Evolutionary conservation across 257 asterid genomes (phyloP).

Genomic region (Solanum paucissectum): DNA sequence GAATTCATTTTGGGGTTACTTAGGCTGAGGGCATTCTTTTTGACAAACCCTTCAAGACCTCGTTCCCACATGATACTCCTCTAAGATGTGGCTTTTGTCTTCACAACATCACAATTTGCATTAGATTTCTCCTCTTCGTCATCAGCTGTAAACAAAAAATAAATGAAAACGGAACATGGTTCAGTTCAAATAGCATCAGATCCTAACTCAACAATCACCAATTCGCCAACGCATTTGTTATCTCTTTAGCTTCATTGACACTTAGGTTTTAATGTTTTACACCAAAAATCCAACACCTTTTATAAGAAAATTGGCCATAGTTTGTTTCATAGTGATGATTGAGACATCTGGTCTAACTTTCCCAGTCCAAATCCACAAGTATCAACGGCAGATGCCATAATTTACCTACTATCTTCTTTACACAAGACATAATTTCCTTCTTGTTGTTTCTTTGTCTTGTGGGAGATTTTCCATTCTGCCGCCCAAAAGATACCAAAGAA

Average conservation of each 20-base stretch:
- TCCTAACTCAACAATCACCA: background rate
- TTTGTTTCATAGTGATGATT: background rate
- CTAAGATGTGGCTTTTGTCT: constrained; percentile 1
- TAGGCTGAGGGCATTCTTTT: constrained; percentile 53
- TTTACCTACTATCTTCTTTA: background rate
- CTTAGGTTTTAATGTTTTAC: background rate
- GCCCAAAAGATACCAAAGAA: background rate
- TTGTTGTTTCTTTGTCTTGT: background rate
- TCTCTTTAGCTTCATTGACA: background rate
- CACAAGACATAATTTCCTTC: background rate
- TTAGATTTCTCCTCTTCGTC: constrained; percentile 18
- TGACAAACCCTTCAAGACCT: constrained; percentile 58
- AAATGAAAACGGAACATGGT: background rate
- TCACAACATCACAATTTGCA: constrained; percentile 11
- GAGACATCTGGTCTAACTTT: background rate
- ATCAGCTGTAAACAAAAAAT: background rate
- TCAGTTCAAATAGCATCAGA: constrained; percentile 4
- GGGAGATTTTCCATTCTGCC: background rate
- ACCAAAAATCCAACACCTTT: background rate
- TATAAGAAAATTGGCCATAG: background rate
- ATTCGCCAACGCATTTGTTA: background rate
- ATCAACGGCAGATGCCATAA: background rate
- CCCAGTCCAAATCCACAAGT: background rate
- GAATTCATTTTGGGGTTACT: constrained; percentile 38
- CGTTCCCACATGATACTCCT: constrained; percentile 37